Evolutionary conservation across 352 stramenopile species (phyloP).

Genomic region (Poterioochromonas sp.): DNA sequence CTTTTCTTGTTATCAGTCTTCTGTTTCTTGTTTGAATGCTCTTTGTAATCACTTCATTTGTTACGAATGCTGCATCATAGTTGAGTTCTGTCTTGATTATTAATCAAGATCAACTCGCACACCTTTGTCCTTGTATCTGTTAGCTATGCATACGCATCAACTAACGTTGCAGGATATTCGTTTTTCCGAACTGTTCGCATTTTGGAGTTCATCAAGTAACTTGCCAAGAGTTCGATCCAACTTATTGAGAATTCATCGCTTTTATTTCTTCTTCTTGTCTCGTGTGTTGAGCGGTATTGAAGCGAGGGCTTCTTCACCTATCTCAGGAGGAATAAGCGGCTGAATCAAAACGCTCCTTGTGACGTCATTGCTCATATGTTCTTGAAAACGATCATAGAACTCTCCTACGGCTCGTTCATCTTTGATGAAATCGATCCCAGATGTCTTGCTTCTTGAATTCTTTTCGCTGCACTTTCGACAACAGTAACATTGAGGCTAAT

Average conservation of each 20-base stretch:
- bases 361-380: slow-evolving; percentile 1
- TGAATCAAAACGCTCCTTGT: slow-evolving; percentile 13
- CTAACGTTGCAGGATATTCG: slow-evolving; percentile 11
- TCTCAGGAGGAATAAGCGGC: slow-evolving; percentile 8
- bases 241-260: slow-evolving; percentile 14
- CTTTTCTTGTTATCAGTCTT: slow-evolving; percentile 15
- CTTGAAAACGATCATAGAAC: slow-evolving; percentile 13
- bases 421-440: slow-evolving; percentile 12
- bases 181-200: slow-evolving; percentile 13
- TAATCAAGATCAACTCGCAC: slow-evolving; percentile 13
- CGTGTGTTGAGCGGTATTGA: slow-evolving; percentile 2
- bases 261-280: slow-evolving; percentile 17
- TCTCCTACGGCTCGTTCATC: too few relatives aligned
- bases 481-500: slow-evolving; percentile 9
- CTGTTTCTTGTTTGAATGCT: slow-evolving; percentile 14
- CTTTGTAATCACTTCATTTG: slow-evolving; percentile 15
- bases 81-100: slow-evolving; percentile 15
- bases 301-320: slow-evolving; percentile 8
- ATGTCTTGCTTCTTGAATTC: slow-evolving; percentile 14
- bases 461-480: slow-evolving; percentile 11
- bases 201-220: slow-evolving; percentile 7
- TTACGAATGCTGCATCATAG: slow-evolving; percentile 13
- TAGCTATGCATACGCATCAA: slow-evolving; percentile 13
- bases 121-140: slow-evolving; percentile 13
- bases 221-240: slow-evolving; percentile 11